phyloP scores from a whole-genome alignment of 305 asterid species.

The Andrographis paniculata region DNA sequence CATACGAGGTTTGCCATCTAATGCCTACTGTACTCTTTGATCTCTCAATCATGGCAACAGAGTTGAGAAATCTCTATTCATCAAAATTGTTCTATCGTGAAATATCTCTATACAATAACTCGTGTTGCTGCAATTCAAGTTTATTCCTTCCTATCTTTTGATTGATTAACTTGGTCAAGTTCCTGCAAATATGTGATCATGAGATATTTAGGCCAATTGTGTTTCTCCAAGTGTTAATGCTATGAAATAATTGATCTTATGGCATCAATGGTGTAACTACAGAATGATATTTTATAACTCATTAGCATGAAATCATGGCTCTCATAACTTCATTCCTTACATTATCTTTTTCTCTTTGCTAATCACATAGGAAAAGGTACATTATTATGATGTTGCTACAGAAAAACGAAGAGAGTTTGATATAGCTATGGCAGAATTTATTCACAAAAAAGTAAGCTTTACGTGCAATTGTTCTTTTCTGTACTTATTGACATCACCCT shows the following conservation, averaged over 20 bases:
- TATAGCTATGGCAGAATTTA: constrained; percentile 55
- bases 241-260: no score
- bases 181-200: not conserved
- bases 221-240: no score
- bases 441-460: constrained; percentile 45
- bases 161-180: no score
- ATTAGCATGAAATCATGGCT: no score
- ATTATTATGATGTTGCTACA: constrained; percentile 86
- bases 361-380: constrained; percentile 69
- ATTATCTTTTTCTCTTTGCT: constrained; percentile 16
- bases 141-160: no score
- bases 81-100: no score
- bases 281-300: no score
- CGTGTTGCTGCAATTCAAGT: no score
- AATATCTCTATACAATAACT: no score
- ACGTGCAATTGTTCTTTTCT: not conserved
- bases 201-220: no score
- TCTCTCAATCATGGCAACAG: not conserved
- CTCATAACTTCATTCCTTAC: constrained; percentile 2
- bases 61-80: not conserved
- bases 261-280: no score
- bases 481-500: not conserved
- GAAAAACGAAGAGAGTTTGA: constrained; percentile 91
- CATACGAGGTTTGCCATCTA: constrained; percentile 54
- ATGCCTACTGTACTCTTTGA: constrained; percentile 1